Percentiles rank a stretch among this genome's conserved stretches.
Conservation (phyloP, 1,284 basidiomycete genomes). For the Naganishia albida region DNA sequence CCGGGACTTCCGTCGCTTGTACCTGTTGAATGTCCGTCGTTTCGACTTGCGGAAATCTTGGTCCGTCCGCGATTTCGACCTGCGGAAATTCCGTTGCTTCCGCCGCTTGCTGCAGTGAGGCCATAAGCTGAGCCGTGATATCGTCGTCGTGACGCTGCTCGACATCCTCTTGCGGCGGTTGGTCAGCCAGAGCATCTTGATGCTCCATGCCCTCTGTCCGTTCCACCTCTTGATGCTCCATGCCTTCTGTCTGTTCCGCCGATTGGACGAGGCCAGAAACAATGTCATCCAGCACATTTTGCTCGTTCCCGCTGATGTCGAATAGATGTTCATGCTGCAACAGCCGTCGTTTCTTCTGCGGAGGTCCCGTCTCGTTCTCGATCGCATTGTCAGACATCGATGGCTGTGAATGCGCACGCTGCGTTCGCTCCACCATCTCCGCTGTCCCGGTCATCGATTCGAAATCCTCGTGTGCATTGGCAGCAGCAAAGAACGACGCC, state of each 20-base stretch:
- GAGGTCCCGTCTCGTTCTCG: neutral
- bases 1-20: slow-evolving; percentile 19
- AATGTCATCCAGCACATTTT: neutral
- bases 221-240: neutral
- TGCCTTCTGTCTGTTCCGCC: neutral
- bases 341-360: slow-evolving; percentile 16
- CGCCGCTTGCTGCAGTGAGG: slow-evolving; percentile 19
- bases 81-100: neutral
- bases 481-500: neutral
- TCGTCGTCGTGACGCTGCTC: neutral
- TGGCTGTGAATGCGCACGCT: slow-evolving; percentile 19
- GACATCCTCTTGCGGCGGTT: neutral
- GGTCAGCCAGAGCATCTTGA: neutral
- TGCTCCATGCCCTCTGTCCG: neutral
- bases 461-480: neutral
- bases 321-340: slow-evolving; percentile 18
- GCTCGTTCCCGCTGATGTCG: neutral
- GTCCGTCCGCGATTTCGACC: neutral
- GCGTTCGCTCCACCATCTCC: neutral
- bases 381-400: slow-evolving; percentile 1
- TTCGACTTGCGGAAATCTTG: too few species aligned
- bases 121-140: slow-evolving; percentile 22
- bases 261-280: neutral
- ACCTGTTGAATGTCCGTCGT: too few species aligned
- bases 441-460: neutral